Percentiles rank a stretch among this genome's conserved stretches.
Conservation (phyloP, 2,329 filamentous ascomycete genomes). For the Pseudogymnoascus destructans region DNA sequence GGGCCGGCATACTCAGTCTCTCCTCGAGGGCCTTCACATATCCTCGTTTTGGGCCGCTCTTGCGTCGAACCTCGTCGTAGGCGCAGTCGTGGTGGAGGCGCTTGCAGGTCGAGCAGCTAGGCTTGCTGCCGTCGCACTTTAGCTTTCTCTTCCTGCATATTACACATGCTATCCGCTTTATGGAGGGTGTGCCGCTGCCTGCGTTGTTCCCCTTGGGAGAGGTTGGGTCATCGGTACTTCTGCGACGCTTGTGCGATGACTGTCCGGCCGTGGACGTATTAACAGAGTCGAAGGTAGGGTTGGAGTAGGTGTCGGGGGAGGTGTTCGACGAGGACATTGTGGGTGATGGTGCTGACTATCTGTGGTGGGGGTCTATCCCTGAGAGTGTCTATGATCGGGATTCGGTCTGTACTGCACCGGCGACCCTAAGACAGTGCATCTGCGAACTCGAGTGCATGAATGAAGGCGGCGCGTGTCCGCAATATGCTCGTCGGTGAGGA, state of each 20-base stretch:
- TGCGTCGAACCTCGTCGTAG: constrained; percentile 57
- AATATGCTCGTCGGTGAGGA: neutral
- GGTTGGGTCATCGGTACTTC: constrained; percentile 26
- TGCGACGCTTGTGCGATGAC: constrained; percentile 22
- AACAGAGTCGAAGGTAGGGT: constrained; percentile 36
- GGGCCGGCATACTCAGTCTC: constrained; percentile 56
- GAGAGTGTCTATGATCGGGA: neutral
- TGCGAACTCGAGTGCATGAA: neutral
- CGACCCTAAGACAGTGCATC: neutral
- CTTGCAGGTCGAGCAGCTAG: constrained; percentile 54
- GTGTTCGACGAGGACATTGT: constrained; percentile 25
- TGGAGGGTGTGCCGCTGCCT: constrained; percentile 46
- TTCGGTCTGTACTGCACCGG: neutral
- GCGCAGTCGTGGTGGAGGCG: constrained; percentile 51
- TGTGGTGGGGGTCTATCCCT: neutral
- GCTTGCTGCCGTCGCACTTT: constrained; percentile 52
- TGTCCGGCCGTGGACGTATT: constrained; percentile 21
- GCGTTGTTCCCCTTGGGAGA: constrained; percentile 18
- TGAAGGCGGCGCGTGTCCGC: neutral
- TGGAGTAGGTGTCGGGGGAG: constrained; percentile 39
- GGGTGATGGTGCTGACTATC: neutral
- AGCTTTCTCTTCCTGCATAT: constrained; percentile 88
- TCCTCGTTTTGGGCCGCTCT: constrained; percentile 58
- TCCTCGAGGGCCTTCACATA: constrained; percentile 70
- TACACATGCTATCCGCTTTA: constrained; percentile 91